These are phyloP conservation scores for Neospermospora avenae DNA, from an alignment of 2,329 filamentous ascomycete genomes.

Conservation along the genomic window DNA sequence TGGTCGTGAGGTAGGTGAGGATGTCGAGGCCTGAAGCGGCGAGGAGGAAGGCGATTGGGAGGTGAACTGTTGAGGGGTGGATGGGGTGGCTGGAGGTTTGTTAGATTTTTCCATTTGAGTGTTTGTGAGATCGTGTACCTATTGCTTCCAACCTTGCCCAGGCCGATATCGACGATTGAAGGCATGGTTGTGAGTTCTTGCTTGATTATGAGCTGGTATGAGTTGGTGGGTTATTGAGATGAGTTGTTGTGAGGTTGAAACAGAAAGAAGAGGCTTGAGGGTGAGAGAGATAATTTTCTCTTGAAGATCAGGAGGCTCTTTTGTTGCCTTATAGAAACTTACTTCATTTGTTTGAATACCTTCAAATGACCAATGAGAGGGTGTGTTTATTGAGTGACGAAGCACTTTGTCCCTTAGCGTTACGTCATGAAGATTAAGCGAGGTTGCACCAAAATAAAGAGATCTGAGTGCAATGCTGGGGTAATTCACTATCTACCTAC, in stretches of 20 bases:
- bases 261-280: neutral
- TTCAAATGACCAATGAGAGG: neutral
- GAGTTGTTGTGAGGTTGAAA: neutral
- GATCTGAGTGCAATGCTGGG: too few species aligned
- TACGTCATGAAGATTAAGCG: neutral
- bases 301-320: too few species aligned
- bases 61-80: conserved; percentile 19
- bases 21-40: neutral
- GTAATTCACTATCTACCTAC: too few species aligned
- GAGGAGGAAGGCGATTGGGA: conserved; percentile 18
- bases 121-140: neutral
- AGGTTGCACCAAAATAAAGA: neutral
- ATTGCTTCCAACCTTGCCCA: conserved; percentile 1
- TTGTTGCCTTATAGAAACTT: too few species aligned
- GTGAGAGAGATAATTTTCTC: neutral
- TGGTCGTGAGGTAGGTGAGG: neutral
- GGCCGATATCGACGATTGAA: neutral
- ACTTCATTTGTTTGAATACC: neutral
- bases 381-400: neutral
- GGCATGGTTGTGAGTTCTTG: neutral
- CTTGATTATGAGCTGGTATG: neutral
- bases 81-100: conserved; percentile 6
- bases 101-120: neutral
- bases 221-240: neutral
- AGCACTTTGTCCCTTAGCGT: neutral